These are phyloP conservation scores for Acanthamoeba castellanii DNA, from an alignment of 208 protist genomes.

Conservation along the genomic window DNA sequence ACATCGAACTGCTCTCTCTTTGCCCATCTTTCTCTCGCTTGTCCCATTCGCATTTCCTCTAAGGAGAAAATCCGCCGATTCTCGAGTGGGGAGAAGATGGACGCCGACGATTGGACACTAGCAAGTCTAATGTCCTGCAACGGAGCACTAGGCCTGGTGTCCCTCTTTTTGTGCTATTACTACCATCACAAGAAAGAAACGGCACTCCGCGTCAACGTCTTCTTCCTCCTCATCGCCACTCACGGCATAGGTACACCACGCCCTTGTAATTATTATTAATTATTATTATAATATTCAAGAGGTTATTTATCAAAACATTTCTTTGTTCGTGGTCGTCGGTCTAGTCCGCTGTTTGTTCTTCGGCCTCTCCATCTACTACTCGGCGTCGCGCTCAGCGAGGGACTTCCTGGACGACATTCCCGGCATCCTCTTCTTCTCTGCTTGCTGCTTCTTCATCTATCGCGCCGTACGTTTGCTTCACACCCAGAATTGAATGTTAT, in stretches of 20 bases:
- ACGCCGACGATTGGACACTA: not conserved
- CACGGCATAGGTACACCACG: not conserved
- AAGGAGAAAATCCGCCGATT: no score
- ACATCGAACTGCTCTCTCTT: no score
- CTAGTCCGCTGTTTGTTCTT: not conserved
- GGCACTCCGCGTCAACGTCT: not conserved
- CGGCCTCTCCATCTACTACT: not conserved
- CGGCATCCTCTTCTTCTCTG: constrained; percentile 43
- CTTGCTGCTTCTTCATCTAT: constrained; percentile 3
- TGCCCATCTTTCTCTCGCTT: no score
- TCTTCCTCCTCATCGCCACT: constrained; percentile 28
- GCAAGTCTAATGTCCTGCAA: not conserved
- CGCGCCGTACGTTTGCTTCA: not conserved
- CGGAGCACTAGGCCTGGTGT: not conserved
- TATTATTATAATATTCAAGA: not conserved
- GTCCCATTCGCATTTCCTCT: no score
- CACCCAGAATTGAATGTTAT: not conserved
- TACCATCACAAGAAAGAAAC: not conserved
- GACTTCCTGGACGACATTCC: constrained; percentile 37
- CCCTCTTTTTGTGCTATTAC: constrained; percentile 25
- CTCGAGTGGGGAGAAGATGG: not conserved
- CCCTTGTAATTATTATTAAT: not conserved
- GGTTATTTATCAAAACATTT: not conserved
- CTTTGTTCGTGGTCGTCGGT: not conserved
- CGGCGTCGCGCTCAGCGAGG: not conserved